Evolutionary conservation across 495 filamentous ascomycete genomes (phyloP).

Genomic region (Penicillium waksmanii): DNA sequence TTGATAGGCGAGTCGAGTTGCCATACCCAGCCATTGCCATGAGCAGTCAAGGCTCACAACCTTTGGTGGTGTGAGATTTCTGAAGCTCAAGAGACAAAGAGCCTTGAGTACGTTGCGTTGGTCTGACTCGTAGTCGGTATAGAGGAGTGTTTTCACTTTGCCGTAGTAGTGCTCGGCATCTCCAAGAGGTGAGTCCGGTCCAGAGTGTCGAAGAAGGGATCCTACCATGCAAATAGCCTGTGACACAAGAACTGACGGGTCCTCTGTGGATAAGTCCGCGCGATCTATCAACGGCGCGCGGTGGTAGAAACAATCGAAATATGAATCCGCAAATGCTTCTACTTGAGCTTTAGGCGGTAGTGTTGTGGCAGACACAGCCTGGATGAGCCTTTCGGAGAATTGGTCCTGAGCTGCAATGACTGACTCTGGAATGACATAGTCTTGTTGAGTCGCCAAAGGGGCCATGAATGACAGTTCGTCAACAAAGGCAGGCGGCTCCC

Average conservation of each 20-base stretch:
- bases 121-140: conserved; percentile 12
- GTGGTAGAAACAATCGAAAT: conserved; percentile 14
- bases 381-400: conserved; percentile 3
- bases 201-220: conserved; percentile 10
- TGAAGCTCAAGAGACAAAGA: conserved; percentile 10
- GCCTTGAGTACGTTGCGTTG: conserved; percentile 7
- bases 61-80: conserved; percentile 12
- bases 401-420: not conserved
- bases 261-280: not conserved
- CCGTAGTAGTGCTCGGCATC: conserved; percentile 16
- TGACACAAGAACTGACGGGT: conserved; percentile 5
- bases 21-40: conserved; percentile 17
- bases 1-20: conserved; percentile 13
- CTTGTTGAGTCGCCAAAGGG: conserved; percentile 1
- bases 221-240: conserved; percentile 12
- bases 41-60: conserved; percentile 12
- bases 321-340: conserved; percentile 10
- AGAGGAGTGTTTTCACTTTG: conserved; percentile 15
- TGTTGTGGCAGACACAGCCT: conserved; percentile 3
- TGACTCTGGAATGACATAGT: conserved; percentile 1
- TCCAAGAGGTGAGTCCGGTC: conserved; percentile 7
- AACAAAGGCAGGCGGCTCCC: conserved; percentile 11
- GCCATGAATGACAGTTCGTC: conserved; percentile 9
- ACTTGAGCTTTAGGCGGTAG: conserved; percentile 4
- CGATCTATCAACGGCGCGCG: conserved; percentile 9